Conservation (phyloP, 768 basidiomycete species). For the Candolleomyces aberdarensis region DNA sequence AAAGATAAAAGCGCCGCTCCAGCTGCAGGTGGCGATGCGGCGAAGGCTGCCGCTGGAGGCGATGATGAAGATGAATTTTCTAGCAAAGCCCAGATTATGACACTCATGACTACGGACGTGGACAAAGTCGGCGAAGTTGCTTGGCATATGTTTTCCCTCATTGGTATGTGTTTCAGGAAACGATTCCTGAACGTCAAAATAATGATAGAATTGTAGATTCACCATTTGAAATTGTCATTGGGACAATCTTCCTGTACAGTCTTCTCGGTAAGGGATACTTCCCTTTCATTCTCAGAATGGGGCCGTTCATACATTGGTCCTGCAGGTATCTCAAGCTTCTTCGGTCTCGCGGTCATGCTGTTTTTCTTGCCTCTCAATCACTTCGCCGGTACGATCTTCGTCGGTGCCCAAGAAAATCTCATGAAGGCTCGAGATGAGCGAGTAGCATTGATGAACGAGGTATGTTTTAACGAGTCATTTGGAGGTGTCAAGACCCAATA, state of each 20-base stretch:
- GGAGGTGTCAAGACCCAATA: background rate
- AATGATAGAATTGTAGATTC: conserved; percentile 44
- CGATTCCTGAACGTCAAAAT: background rate
- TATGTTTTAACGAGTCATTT: conserved; percentile 14
- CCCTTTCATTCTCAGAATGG: background rate
- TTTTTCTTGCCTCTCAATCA: conserved; percentile 78
- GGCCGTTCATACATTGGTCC: background rate
- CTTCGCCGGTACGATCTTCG: conserved; percentile 75
- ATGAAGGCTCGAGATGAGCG: conserved; percentile 94
- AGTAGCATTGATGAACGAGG: conserved; percentile 85
- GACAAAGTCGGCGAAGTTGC: conserved; percentile 85
- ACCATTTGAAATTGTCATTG: conserved; percentile 75
- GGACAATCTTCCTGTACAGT: conserved; percentile 71
- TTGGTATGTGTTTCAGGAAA: conserved; percentile 44
- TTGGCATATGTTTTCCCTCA: conserved; percentile 72
- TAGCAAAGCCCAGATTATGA: conserved; percentile 84
- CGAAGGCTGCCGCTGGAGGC: conserved; percentile 14
- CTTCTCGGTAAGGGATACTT: conserved; percentile 53
- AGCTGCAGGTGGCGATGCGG: conserved; percentile 2
- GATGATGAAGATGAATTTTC: conserved; percentile 60
- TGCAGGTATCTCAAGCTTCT: conserved; percentile 64
- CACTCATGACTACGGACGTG: conserved; percentile 92
- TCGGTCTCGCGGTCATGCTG: conserved; percentile 74
- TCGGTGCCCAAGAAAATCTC: conserved; percentile 70
- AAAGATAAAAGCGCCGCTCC: conserved; percentile 6